Percentiles rank a stretch among this genome's conserved stretches.
Conservation (phyloP, 2,329 filamentous ascomycete species). For the Neobulgaria alba region DNA sequence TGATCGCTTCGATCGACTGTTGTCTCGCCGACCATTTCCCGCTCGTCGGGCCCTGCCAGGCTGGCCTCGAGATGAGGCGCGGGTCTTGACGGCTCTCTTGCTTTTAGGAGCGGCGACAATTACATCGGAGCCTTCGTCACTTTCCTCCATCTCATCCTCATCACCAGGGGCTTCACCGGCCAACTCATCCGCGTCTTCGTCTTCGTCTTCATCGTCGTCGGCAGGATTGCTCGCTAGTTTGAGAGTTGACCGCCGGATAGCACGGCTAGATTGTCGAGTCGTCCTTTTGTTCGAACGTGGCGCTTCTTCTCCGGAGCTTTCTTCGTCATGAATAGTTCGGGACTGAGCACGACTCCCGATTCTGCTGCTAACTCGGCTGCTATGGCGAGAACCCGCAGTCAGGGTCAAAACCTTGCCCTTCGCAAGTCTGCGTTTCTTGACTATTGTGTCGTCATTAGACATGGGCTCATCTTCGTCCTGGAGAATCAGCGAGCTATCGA, state of each 20-base stretch:
- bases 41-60: too few relatives aligned
- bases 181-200: conserved; percentile 18
- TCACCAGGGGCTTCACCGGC: conserved; percentile 6
- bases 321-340: conserved; percentile 7
- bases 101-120: conserved; percentile 39
- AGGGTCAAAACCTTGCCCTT: conserved; percentile 14
- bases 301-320: conserved; percentile 10
- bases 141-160: conserved; percentile 11
- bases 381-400: conserved; percentile 12
- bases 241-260: too few relatives aligned
- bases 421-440: conserved; percentile 20
- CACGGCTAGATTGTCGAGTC: too few relatives aligned
- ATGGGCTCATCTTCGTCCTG: conserved; percentile 17
- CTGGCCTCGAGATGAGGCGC: conserved; percentile 1
- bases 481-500: conserved; percentile 12
- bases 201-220: conserved; percentile 7
- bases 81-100: conserved; percentile 7
- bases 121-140: conserved; percentile 38
- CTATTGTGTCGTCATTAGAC: conserved; percentile 5
- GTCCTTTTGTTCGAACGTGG: too few relatives aligned
- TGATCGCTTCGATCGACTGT: too few relatives aligned
- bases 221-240: background rate
- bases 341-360: conserved; percentile 5
- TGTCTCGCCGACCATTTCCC: too few relatives aligned
- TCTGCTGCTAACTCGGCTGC: conserved; percentile 11